A percentile compares a stretch with the other conserved stretches of the same genome.
Conservation (phyloP, 345 rosid genomes). For the Alliaria petiolata region DNA sequence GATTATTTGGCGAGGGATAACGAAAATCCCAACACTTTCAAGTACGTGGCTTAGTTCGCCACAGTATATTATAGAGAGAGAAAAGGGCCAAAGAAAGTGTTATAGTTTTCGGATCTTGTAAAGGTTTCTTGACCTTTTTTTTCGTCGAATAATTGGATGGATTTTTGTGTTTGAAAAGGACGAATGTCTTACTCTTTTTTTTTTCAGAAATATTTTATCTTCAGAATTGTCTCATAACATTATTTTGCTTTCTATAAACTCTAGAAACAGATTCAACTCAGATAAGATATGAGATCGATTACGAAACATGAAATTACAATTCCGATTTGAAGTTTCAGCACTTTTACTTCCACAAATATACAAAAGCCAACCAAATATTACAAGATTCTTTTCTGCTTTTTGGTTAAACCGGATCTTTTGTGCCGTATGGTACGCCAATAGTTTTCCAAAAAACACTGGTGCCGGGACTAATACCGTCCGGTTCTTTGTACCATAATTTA, state of each 20-base stretch:
- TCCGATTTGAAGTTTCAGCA: too few relatives aligned
- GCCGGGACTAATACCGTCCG: background rate
- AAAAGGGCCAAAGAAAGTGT: background rate
- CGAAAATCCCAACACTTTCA: constrained; percentile 51
- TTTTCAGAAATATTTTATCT: too few relatives aligned
- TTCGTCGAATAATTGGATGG: too few relatives aligned
- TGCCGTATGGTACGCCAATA: background rate
- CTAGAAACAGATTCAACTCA: too few relatives aligned
- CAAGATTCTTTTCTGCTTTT: background rate
- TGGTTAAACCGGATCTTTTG: background rate
- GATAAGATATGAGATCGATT: too few relatives aligned
- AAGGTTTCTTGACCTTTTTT: background rate
- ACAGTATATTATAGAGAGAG: background rate
- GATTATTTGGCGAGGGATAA: constrained; percentile 79
- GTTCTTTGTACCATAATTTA: constrained; percentile 21
- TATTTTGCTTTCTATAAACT: too few relatives aligned
- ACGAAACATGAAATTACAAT: too few relatives aligned
- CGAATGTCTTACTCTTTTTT: background rate
- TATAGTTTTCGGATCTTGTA: background rate
- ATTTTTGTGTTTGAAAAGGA: too few relatives aligned
- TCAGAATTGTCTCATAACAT: background rate
- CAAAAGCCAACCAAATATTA: background rate
- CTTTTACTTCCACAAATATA: background rate
- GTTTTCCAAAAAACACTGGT: background rate
- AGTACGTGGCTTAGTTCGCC: constrained; percentile 52